These are phyloP conservation scores for Arabidopsis suecica DNA, from an alignment of 345 rosid species.

Conservation along the genomic window DNA sequence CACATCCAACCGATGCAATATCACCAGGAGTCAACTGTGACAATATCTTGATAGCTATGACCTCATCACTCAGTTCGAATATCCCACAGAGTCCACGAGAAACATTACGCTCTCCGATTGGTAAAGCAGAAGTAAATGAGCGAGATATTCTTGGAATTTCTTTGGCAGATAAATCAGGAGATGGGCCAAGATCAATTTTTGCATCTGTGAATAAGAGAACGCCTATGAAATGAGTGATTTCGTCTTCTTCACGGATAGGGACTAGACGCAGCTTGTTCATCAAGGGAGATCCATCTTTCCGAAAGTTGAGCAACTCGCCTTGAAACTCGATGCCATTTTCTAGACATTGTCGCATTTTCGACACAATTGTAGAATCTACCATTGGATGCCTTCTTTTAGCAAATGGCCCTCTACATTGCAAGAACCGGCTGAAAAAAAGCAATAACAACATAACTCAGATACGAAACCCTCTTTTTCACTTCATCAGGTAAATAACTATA, in stretches of 20 bases:
- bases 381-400: conserved; percentile 89
- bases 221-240: conserved; percentile 83
- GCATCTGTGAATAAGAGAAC: conserved; percentile 82
- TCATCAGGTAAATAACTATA: neutral
- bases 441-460: conserved; percentile 1
- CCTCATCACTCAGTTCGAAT: conserved; percentile 79
- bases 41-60: conserved; percentile 68
- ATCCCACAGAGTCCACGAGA: conserved; percentile 74
- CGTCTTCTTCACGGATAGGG: conserved; percentile 88
- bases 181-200: conserved; percentile 80
- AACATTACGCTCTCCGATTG: conserved; percentile 66
- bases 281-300: conserved; percentile 88
- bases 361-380: conserved; percentile 72
- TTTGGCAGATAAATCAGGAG: conserved; percentile 57
- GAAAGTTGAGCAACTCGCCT: conserved; percentile 83
- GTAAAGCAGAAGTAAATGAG: conserved; percentile 51
- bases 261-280: conserved; percentile 81
- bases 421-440: conserved; percentile 72
- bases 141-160: conserved; percentile 54
- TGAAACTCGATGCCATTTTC: conserved; percentile 87
- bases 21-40: conserved; percentile 86
- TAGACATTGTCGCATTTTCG: conserved; percentile 83
- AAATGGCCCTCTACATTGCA: conserved; percentile 93
- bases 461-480: neutral
- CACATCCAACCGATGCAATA: conserved; percentile 85